phyloP scores from a whole-genome alignment of 108 stramenopile genomes.

The Schizochytrium sp. region DNA sequence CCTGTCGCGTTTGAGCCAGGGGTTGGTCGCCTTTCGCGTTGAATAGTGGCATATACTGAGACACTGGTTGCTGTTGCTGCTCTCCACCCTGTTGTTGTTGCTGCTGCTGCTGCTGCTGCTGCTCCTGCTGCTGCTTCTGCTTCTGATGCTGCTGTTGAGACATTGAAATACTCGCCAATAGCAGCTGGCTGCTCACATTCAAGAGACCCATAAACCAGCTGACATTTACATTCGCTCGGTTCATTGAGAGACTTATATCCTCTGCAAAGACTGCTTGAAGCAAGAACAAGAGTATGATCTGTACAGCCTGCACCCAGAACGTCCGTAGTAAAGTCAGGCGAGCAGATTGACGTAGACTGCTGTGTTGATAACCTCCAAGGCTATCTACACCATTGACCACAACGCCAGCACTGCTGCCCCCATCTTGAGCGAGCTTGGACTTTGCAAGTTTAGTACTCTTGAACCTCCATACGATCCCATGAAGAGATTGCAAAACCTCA shows the following conservation, averaged over 20 bases:
- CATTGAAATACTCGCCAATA: conserved; percentile 18
- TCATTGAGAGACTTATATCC: background rate
- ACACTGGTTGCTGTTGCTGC: background rate
- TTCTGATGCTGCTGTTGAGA: background rate
- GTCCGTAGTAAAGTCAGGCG: background rate
- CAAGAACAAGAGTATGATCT: background rate
- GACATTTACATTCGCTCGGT: background rate
- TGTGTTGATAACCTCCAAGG: no score
- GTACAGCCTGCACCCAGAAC: background rate
- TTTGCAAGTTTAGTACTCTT: no score
- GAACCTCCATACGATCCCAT: no score
- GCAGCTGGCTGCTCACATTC: background rate
- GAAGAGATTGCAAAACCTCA: no score
- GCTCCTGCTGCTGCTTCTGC: background rate
- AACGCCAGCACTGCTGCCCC: no score
- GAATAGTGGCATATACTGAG: background rate
- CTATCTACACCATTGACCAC: no score
- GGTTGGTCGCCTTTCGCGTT: background rate
- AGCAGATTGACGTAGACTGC: no score
- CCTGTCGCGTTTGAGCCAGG: no score
- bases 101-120: background rate
- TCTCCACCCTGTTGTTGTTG: background rate
- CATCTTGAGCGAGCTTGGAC: no score
- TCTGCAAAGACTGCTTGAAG: conserved; percentile 56
- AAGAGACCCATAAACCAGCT: conserved; percentile 54